Conservation (phyloP, 257 asterid genomes). For the Lithospermum erythrorhizon region DNA sequence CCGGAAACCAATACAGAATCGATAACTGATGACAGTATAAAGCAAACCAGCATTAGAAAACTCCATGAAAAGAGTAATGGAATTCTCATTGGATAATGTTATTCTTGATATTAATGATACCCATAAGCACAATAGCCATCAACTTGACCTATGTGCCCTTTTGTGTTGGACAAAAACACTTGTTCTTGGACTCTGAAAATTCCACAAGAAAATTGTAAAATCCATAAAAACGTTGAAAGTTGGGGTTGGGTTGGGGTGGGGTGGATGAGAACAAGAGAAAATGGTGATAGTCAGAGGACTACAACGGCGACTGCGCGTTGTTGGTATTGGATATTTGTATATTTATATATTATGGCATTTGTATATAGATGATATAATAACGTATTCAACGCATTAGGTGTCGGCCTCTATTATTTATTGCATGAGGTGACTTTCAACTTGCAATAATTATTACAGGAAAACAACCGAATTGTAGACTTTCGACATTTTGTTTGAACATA, state of each 20-base stretch:
- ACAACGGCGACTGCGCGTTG: no score
- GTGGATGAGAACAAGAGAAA: no score
- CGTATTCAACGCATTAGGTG: neutral
- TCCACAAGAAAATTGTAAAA: neutral
- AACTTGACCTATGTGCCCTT: conserved; percentile 16
- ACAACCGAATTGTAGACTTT: neutral
- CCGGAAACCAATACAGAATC: conserved; percentile 1
- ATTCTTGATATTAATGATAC: conserved; percentile 13
- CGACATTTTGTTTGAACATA: neutral
- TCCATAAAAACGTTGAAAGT: neutral
- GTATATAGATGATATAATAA: no score
- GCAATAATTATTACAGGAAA: no score
- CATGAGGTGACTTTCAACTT: no score
- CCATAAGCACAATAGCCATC: conserved; percentile 16
- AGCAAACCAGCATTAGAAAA: conserved; percentile 24
- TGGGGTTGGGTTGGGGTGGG: neutral
- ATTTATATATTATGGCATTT: no score
- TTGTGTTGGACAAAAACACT: conserved; percentile 5
- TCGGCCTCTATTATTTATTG: neutral
- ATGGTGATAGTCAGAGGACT: neutral
- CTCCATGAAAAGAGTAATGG: conserved; percentile 23
- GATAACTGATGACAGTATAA: conserved; percentile 2
- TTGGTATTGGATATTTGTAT: no score
- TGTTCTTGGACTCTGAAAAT: neutral
- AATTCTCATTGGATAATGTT: conserved; percentile 34